A percentile compares a stretch with the other conserved stretches of the same genome.
Evolutionary conservation across 2,329 filamentous ascomycete genomes (phyloP).

Genomic region (Ascochyta fabae): DNA sequence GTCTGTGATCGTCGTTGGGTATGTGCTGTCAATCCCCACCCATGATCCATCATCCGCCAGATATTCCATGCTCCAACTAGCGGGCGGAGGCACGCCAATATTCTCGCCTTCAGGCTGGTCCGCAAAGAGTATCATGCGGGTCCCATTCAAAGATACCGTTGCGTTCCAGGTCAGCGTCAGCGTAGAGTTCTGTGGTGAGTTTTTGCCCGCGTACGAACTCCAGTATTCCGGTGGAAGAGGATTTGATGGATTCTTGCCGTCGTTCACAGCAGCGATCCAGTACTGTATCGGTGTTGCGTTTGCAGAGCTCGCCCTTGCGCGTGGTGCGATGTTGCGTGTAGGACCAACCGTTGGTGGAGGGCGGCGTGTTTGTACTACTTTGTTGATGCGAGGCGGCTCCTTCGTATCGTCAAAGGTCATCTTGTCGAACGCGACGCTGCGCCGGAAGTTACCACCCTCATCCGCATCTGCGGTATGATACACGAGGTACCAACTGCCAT

Average conservation of each 20-base stretch:
- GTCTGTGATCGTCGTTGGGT: not conserved
- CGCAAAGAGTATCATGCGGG: not conserved
- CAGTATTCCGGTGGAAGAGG: not conserved
- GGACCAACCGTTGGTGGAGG: not conserved
- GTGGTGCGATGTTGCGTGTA: not conserved
- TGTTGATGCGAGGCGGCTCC: not conserved
- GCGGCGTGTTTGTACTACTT: not conserved
- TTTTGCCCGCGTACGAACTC: not conserved
- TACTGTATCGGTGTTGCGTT: not conserved
- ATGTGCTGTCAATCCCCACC: not conserved
- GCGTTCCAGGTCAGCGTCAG: not conserved
- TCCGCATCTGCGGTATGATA: constrained; percentile 49
- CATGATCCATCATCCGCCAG: not conserved
- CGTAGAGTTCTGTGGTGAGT: not conserved
- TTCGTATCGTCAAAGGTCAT: constrained; percentile 39
- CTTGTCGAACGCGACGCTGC: constrained; percentile 46
- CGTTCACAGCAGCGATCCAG: not conserved
- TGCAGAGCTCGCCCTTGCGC: not conserved
- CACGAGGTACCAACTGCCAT: constrained; percentile 21
- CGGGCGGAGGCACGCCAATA: not conserved
- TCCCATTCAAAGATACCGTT: not conserved
- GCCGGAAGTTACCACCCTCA: constrained; percentile 47
- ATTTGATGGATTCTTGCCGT: not conserved
- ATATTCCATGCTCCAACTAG: not conserved
- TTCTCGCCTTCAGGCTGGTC: not conserved